These are phyloP conservation scores for Haplosporangium sp. DNA, from an alignment of 371 early-diverging fungal species.

Conservation along the genomic window DNA sequence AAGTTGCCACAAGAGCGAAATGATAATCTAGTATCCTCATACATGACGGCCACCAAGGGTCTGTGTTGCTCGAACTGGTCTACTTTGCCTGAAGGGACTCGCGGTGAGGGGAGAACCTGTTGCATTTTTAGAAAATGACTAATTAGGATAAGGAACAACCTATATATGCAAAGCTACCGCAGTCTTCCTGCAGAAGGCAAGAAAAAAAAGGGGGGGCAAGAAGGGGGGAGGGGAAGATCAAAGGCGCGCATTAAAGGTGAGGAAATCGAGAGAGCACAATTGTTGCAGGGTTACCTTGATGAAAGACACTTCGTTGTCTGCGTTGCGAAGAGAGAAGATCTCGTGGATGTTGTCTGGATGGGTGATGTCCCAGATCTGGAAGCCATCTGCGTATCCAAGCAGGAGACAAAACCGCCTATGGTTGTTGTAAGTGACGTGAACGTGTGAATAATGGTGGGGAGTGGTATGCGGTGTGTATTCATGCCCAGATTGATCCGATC, in stretches of 20 bases:
- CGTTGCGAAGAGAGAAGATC: slow-evolving; percentile 69
- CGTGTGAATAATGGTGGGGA: too few species aligned
- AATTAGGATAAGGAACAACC: background rate
- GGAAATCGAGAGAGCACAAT: background rate
- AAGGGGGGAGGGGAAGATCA: background rate
- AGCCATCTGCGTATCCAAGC: slow-evolving; percentile 82
- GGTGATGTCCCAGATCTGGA: slow-evolving; percentile 85
- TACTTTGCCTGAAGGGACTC: slow-evolving; percentile 23
- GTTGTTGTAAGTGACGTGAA: background rate
- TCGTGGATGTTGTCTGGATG: slow-evolving; percentile 79
- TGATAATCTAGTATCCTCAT: slow-evolving; percentile 27
- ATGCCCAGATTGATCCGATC: too few species aligned
- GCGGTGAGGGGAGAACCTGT: slow-evolving; percentile 46
- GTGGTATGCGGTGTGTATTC: too few species aligned
- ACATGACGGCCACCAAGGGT: slow-evolving; percentile 65
- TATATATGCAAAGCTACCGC: background rate
- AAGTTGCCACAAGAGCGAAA: background rate
- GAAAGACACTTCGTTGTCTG: slow-evolving; percentile 60
- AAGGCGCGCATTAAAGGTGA: background rate
- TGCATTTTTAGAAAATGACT: background rate
- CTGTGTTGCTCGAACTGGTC: slow-evolving; percentile 54
- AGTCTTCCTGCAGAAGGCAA: slow-evolving; percentile 6
- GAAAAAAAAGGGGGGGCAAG: background rate
- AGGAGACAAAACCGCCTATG: slow-evolving; percentile 66
- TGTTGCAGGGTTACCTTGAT: slow-evolving; percentile 55